These are phyloP conservation scores for Starmerella gropengiesseri DNA, from an alignment of 805 yeast genomes.

Conservation along the genomic window DNA sequence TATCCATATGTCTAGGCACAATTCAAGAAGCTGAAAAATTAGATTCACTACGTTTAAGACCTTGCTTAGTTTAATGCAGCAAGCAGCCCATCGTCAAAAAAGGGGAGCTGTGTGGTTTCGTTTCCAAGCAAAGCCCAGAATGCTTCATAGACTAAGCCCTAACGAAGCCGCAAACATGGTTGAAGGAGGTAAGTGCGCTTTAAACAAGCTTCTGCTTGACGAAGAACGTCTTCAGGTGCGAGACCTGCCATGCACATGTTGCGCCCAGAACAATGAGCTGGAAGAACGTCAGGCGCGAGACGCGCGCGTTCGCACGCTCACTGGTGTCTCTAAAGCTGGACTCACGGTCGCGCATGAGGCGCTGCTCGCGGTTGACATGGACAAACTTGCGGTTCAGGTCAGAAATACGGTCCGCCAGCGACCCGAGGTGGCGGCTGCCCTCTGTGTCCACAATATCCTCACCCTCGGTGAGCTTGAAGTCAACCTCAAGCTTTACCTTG, in stretches of 20 bases:
- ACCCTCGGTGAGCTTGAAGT: conserved; percentile 58
- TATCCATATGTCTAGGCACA: no score
- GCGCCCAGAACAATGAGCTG: conserved; percentile 57
- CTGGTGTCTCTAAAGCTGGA: conserved; percentile 64
- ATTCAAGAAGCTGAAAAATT: no score
- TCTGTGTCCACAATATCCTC: conserved; percentile 48
- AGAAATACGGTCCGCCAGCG: conserved; percentile 46
- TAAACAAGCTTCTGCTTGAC: conserved; percentile 77
- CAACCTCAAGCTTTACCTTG: conserved; percentile 60
- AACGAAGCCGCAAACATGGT: no score
- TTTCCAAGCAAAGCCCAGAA: no score
- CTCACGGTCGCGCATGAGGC: conserved; percentile 53
- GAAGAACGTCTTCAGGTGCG: conserved; percentile 68
- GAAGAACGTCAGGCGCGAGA: conserved; percentile 59
- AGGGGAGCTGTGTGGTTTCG: no score
- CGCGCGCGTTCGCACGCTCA: conserved; percentile 63
- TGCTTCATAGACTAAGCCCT: no score
- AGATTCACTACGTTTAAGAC: no score
- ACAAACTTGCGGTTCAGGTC: conserved; percentile 47
- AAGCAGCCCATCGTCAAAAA: no score
- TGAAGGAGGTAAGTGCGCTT: no score
- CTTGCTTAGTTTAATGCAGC: no score
- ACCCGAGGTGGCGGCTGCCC: conserved; percentile 42
- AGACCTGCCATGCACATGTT: conserved; percentile 67
- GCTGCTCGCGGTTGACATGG: conserved; percentile 55